Evolutionary conservation across 2,329 filamentous ascomycete species (phyloP).

Genomic region (Penicillium rolfsii): DNA sequence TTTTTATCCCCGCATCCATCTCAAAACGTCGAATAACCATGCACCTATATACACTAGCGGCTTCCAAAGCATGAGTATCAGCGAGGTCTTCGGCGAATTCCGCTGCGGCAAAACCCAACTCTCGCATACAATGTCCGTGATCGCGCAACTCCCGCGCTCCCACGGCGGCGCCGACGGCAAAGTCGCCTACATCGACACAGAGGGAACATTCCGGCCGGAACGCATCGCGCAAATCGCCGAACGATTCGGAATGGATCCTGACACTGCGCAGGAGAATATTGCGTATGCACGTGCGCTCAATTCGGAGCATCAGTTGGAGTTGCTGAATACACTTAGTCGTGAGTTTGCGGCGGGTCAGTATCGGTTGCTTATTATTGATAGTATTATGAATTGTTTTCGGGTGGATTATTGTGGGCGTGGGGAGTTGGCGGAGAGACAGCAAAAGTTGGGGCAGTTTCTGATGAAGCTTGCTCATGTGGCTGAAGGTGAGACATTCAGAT

Average conservation of each 20-base stretch:
- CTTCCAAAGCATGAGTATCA: slow-evolving; percentile 72
- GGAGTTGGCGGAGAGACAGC: slow-evolving; percentile 69
- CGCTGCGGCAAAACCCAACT: slow-evolving; percentile 71
- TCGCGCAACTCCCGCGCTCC: slow-evolving; percentile 59
- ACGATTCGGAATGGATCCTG: slow-evolving; percentile 64
- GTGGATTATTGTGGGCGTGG: slow-evolving; percentile 69
- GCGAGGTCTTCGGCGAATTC: slow-evolving; percentile 53
- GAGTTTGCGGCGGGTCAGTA: slow-evolving; percentile 67
- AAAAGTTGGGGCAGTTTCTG: slow-evolving; percentile 68
- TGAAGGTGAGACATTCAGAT: slow-evolving; percentile 51
- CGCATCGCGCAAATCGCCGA: slow-evolving; percentile 69
- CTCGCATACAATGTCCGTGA: slow-evolving; percentile 69
- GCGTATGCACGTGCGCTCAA: slow-evolving; percentile 67
- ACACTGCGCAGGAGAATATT: slow-evolving; percentile 68
- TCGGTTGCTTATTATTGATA: slow-evolving; percentile 69
- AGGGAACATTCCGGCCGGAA: slow-evolving; percentile 69
- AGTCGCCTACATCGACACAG: slow-evolving; percentile 69
- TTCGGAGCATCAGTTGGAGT: slow-evolving; percentile 67
- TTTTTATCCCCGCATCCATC: background rate
- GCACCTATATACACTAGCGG: slow-evolving; percentile 49
- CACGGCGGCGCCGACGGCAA: slow-evolving; percentile 70
- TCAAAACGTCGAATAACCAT: background rate
- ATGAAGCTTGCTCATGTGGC: slow-evolving; percentile 67
- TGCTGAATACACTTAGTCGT: slow-evolving; percentile 63
- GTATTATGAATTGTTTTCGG: slow-evolving; percentile 70